Conservation (phyloP, 257 asterid genomes). For the Coffea canephora region DNA sequence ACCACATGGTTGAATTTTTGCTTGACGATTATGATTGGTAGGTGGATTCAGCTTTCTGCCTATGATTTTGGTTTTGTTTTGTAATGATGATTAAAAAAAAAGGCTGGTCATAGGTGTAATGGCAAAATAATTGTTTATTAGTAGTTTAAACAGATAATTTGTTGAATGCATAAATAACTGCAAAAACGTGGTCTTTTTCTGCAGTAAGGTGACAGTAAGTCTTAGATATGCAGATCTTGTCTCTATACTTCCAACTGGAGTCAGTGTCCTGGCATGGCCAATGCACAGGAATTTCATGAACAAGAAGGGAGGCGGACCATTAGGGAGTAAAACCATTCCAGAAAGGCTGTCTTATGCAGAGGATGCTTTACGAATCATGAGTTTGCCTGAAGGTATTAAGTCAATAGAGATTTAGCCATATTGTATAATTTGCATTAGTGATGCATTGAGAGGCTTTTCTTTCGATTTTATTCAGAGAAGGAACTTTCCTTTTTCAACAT, state of each 20-base stretch:
- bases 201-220: slow-evolving; percentile 83
- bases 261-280: slow-evolving; percentile 90
- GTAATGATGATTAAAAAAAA: neutral
- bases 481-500: too few relatives aligned
- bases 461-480: too few relatives aligned
- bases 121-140: neutral
- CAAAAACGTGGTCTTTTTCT: slow-evolving; percentile 13
- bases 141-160: neutral
- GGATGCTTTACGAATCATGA: slow-evolving; percentile 76
- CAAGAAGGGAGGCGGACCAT: slow-evolving; percentile 41
- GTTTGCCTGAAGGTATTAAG: slow-evolving; percentile 79
- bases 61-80: too few relatives aligned
- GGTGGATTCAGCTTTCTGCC: slow-evolving; percentile 7
- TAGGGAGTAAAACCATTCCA: slow-evolving; percentile 47
- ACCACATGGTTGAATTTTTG: slow-evolving; percentile 77
- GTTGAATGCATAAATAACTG: neutral
- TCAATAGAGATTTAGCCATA: neutral
- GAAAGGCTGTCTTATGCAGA: slow-evolving; percentile 67
- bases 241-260: slow-evolving; percentile 71
- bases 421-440: neutral
- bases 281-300: slow-evolving; percentile 39
- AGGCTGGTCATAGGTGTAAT: neutral
- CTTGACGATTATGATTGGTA: slow-evolving; percentile 82
- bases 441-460: too few relatives aligned
- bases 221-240: slow-evolving; percentile 74